phyloP scores from a whole-genome alignment of 176 grass and related monocot species.

The Oryza glaberrima region DNA sequence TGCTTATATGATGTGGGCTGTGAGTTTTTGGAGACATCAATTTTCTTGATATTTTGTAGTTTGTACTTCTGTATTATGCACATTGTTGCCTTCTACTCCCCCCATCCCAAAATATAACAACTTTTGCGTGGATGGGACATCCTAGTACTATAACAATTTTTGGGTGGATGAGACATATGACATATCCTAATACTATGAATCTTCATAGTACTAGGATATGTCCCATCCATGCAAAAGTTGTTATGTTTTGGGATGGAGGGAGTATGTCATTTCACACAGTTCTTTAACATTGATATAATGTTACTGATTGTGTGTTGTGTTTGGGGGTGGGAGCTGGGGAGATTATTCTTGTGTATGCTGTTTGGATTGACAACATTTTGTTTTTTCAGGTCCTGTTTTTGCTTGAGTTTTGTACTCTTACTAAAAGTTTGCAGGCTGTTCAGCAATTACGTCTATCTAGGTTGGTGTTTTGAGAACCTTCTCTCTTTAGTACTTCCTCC shows the following conservation, averaged over 20 bases:
- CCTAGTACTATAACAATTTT: no score
- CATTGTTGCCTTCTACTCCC: background rate
- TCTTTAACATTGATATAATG: conserved; percentile 22
- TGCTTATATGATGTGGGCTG: conserved; percentile 23
- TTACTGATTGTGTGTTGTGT: background rate
- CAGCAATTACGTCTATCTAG: conserved; percentile 63
- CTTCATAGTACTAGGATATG: no score
- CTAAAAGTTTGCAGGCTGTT: conserved; percentile 65
- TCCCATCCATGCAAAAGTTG: no score
- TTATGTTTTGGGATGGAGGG: no score
- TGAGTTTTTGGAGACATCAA: conserved; percentile 8
- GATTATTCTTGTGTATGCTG: conserved; percentile 8
- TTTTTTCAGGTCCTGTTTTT: conserved; percentile 74
- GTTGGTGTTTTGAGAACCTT: conserved; percentile 51
- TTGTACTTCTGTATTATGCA: background rate
- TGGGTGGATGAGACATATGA: no score
- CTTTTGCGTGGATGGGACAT: no score
- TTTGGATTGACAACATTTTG: conserved; percentile 37
- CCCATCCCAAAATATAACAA: no score
- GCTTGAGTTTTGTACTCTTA: conserved; percentile 74
- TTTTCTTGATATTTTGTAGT: background rate
- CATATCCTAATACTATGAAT: no score
- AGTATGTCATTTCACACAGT: conserved; percentile 2
- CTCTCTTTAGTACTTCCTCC: conserved; percentile 10
- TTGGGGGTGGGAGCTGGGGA: no score